Evolutionary conservation across 495 filamentous ascomycete genomes (phyloP).

Genomic region (Jackrogersella minutella): DNA sequence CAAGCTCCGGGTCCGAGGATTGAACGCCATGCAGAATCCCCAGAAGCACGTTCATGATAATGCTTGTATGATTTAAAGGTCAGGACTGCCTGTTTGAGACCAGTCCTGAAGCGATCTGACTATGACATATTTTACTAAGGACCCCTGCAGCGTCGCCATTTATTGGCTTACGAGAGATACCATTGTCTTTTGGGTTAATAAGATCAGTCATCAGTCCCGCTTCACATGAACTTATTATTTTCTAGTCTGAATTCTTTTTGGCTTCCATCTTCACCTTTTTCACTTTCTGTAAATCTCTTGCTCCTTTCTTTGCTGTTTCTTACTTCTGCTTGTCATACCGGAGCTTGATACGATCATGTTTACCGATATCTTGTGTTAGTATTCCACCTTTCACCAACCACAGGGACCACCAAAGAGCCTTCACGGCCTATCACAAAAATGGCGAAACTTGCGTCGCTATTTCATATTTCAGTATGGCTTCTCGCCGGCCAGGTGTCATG

Average conservation of each 20-base stretch:
- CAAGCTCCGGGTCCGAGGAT: slow-evolving; percentile 10
- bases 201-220: slow-evolving; percentile 19
- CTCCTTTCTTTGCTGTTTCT: background rate
- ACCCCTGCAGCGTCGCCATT: slow-evolving; percentile 12
- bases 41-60: background rate
- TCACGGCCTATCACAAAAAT: slow-evolving; percentile 15
- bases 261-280: background rate
- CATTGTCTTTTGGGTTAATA: slow-evolving; percentile 4
- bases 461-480: slow-evolving; percentile 36
- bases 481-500: slow-evolving; percentile 37
- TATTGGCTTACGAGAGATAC: slow-evolving; percentile 19
- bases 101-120: slow-evolving; percentile 13
- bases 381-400: background rate
- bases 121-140: slow-evolving; percentile 6
- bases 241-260: background rate
- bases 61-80: slow-evolving; percentile 10
- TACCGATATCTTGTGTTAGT: slow-evolving; percentile 16
- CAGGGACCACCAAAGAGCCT: background rate
- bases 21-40: background rate
- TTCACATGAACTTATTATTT: slow-evolving; percentile 11
- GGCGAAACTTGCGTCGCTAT: slow-evolving; percentile 20
- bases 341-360: slow-evolving; percentile 9
- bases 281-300: background rate
- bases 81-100: slow-evolving; percentile 14
- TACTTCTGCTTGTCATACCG: background rate